Percentiles rank a stretch among this genome's conserved stretches.
Conservation (phyloP, 495 filamentous ascomycete genomes). For the Durotheca rogersii region DNA sequence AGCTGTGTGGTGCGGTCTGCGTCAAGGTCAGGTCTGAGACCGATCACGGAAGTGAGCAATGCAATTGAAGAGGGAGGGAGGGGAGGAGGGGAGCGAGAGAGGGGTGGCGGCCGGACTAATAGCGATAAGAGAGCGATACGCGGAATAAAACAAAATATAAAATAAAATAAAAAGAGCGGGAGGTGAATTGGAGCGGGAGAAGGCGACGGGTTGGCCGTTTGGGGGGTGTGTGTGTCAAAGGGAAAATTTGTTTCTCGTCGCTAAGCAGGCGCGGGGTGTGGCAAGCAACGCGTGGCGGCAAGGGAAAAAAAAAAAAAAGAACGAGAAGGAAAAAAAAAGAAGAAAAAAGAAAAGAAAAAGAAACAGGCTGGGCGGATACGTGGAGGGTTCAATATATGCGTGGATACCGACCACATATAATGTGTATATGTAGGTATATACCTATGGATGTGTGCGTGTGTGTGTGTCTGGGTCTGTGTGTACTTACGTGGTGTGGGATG, state of each 20-base stretch:
- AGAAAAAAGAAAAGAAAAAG: neutral
- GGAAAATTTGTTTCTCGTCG: conserved; percentile 26
- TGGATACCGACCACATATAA: no score
- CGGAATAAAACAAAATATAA: no score
- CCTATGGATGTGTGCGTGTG: no score
- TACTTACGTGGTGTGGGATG: no score
- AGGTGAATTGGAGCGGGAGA: conserved; percentile 4
- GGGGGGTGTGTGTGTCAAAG: neutral
- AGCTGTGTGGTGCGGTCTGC: no score
- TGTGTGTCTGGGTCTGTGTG: no score
- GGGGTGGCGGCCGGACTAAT: conserved; percentile 24
- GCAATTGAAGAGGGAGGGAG: no score
- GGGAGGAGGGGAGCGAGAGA: neutral
- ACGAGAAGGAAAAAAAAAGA: neutral
- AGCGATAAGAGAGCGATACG: conserved; percentile 21
- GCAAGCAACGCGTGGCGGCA: conserved; percentile 17
- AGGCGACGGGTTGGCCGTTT: no score
- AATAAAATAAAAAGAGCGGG: no score
- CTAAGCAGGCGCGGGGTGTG: conserved; percentile 14
- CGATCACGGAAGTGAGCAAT: conserved; percentile 34
- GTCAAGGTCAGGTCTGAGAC: conserved; percentile 22
- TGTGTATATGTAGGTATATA: no score
- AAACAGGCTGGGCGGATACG: neutral
- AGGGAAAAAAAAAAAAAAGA: conserved; percentile 17
- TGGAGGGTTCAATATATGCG: neutral